Evolutionary conservation across 257 asterid genomes (phyloP), one percentile per base, ranked within the genome.

Genomic region (Lantana camara): DNA sequence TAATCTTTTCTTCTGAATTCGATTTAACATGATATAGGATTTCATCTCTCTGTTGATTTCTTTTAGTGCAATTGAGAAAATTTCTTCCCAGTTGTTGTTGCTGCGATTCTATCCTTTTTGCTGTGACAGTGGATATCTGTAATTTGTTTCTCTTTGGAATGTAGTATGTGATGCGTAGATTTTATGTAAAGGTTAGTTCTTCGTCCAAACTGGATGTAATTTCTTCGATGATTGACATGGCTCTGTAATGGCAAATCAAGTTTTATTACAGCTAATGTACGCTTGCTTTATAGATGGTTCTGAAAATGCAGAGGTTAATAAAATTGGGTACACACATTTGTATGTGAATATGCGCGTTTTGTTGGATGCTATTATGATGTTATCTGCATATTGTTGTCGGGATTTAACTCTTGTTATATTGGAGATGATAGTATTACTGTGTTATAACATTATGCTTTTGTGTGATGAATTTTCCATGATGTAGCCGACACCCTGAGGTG

Each of bases 401-500:
- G 10, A 16, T 38, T 24, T 53, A 17, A 24, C 15, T 27, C 40
- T 17, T 5, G 32, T 14, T 32, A 4, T 13, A 7, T 27, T 19
- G 14, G 17, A 11, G 4, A 42, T 4, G 8, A 7, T 47, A 7
- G 6, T 29, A 0, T n/a, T n/a, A 15, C 27, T 11, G n/a, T 57
- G 6, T 17, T 38, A 22, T 37, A 22, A 24, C 20, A 4, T 2
- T 23, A 15, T 10, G 56, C 46, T 35, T 22, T 20, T 24, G 47
- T 34, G 16, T 21, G 53, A 63, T 23, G 16, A 27, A 9, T 67
- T 32, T 60, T 52, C 13, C 4, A 11, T 58, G 68, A 13, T 78
- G 46, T 63, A 88, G 94, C 44, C 85, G 77, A 51, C 87, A 79
- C 60, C 96, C 96, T 4, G 85, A 82, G 59, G 89, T 85, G 52